A percentile compares a stretch with the other conserved stretches of the same genome.
These are phyloP conservation scores for Aspergillus heteromorphus DNA, from an alignment of 495 filamentous ascomycete genomes.

Conservation along the genomic window DNA sequence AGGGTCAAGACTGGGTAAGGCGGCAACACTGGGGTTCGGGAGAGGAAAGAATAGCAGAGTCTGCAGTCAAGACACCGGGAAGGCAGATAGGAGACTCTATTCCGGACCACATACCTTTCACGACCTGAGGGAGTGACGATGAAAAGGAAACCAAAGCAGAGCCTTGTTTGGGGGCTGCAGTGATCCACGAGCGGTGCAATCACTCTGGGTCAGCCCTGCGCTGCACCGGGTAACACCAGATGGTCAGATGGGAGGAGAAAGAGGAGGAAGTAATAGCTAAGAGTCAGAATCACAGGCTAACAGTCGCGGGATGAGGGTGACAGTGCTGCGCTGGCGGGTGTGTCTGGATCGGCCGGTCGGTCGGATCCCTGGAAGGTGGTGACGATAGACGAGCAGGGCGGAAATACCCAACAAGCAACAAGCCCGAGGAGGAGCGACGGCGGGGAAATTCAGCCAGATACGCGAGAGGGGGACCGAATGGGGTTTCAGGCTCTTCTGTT, in stretches of 20 bases:
- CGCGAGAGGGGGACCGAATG: constrained; percentile 10
- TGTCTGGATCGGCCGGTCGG: constrained; percentile 26
- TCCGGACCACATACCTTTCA: constrained; percentile 24
- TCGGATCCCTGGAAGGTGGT: constrained; percentile 21
- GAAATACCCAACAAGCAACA: constrained; percentile 27
- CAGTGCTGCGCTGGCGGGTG: constrained; percentile 20
- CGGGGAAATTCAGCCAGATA: constrained; percentile 13
- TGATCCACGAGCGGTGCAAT: constrained; percentile 2
- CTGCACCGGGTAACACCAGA: constrained; percentile 16
- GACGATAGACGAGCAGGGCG: constrained; percentile 10
- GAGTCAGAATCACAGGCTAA: constrained; percentile 5
- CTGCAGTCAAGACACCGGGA: background rate
- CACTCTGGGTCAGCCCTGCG: constrained; percentile 5
- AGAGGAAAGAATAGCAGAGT: background rate
- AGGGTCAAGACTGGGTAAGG: background rate
- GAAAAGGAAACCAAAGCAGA: constrained; percentile 11
- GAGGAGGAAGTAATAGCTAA: background rate
- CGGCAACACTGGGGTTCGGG: background rate
- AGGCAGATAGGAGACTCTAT: background rate
- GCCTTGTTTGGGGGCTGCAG: background rate
- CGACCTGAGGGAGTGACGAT: constrained; percentile 27
- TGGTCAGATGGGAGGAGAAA: constrained; percentile 12
- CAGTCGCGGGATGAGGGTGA: constrained; percentile 13
- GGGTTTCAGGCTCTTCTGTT: constrained; percentile 1
- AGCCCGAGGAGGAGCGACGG: constrained; percentile 21